Conservation (phyloP, 305 asterid genomes). For the Fraxinus albicans region DNA sequence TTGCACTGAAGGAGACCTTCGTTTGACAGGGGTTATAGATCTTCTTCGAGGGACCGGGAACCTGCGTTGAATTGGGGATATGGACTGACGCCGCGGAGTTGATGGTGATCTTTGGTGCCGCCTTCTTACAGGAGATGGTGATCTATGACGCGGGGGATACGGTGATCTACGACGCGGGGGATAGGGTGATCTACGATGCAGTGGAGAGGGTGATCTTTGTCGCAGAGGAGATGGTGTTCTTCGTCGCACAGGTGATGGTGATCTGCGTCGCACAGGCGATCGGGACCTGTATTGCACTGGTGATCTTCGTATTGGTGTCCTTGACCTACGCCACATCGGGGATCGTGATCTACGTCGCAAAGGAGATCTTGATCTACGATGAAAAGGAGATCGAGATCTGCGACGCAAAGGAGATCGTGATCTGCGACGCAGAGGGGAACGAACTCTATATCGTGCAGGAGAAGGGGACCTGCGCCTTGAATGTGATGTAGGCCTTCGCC, state of each 20-base stretch:
- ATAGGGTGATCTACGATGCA: neutral
- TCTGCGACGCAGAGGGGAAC: conserved; percentile 55
- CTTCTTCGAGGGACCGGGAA: conserved; percentile 44
- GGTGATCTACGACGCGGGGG: neutral
- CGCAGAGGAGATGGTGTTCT: conserved; percentile 37
- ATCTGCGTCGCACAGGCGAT: conserved; percentile 46
- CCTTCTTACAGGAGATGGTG: conserved; percentile 56
- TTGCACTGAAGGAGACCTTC: conserved; percentile 48
- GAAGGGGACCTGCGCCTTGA: conserved; percentile 67
- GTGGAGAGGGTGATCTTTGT: conserved; percentile 8
- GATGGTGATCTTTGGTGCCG: conserved; percentile 47
- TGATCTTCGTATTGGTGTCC: conserved; percentile 45
- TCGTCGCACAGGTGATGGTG: conserved; percentile 36
- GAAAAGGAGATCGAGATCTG: conserved; percentile 50
- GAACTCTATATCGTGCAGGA: conserved; percentile 50
- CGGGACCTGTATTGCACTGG: conserved; percentile 41
- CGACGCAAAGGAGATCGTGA: conserved; percentile 62
- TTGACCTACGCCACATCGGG: conserved; percentile 46
- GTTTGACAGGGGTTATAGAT: conserved; percentile 47
- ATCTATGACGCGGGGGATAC: conserved; percentile 28
- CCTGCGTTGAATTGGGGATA: conserved; percentile 52
- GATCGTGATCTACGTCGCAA: conserved; percentile 34
- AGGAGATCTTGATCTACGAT: conserved; percentile 51
- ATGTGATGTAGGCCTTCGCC: conserved; percentile 45
- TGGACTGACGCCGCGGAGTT: conserved; percentile 44